A percentile compares a stretch with the other conserved stretches of the same genome.
phyloP scores from a whole-genome alignment of 495 filamentous ascomycete species.

The Echria macrotheca region DNA sequence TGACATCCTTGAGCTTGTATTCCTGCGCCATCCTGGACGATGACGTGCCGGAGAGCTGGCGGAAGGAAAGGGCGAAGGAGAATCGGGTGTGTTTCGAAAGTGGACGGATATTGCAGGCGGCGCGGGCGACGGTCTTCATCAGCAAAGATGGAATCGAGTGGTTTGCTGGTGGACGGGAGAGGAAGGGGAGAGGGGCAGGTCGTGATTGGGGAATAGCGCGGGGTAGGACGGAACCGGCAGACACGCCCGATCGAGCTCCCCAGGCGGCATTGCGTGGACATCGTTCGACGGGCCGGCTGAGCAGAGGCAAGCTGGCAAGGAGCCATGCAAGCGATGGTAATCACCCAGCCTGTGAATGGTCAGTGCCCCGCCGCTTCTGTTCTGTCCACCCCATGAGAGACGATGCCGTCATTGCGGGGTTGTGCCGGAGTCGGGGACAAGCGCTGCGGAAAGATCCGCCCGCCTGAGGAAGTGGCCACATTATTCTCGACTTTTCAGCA shows the following conservation, averaged over 20 bases:
- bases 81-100: neutral
- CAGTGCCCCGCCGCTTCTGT: neutral
- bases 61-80: neutral
- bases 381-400: neutral
- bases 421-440: neutral
- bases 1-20: constrained; percentile 80
- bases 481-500: too few relatives aligned
- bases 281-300: constrained; percentile 1
- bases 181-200: neutral
- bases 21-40: constrained; percentile 48
- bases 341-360: constrained; percentile 10
- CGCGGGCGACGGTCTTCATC: neutral
- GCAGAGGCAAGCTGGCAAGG: neutral
- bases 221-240: neutral
- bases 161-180: neutral
- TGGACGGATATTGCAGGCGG: neutral
- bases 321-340: neutral
- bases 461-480: too few relatives aligned
- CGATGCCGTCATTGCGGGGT: constrained; percentile 11
- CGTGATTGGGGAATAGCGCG: neutral
- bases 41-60: neutral
- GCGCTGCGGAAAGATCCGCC: neutral
- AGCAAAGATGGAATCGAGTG: neutral
- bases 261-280: neutral
- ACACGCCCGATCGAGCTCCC: too few relatives aligned